These are phyloP conservation scores for Clohesyomyces aquaticus DNA, from an alignment of 495 filamentous ascomycete species.

Conservation along the genomic window DNA sequence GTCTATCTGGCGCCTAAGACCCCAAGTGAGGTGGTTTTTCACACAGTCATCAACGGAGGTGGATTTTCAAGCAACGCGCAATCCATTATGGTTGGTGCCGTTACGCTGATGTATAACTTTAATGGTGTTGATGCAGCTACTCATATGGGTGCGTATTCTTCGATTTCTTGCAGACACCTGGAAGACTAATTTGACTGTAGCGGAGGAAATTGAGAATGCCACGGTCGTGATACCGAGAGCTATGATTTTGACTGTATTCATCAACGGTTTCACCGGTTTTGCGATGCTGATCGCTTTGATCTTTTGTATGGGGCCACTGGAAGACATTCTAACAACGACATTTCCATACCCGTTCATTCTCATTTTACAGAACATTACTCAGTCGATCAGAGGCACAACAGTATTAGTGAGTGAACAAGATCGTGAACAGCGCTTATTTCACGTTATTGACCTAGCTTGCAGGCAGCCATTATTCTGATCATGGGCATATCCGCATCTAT, in stretches of 20 bases:
- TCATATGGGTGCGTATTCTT: conserved; percentile 31
- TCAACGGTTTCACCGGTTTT: conserved; percentile 19
- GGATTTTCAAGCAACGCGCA: conserved; percentile 12
- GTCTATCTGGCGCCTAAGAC: conserved; percentile 27
- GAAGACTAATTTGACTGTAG: conserved; percentile 3
- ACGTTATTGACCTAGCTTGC: neutral
- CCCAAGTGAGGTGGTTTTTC: conserved; percentile 4
- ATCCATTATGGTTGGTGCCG: conserved; percentile 13
- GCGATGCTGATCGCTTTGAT: conserved; percentile 22
- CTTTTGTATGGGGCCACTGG: conserved; percentile 18
- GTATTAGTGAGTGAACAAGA: conserved; percentile 9
- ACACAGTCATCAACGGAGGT: conserved; percentile 20
- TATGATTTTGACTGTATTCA: conserved; percentile 12
- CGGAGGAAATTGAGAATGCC: conserved; percentile 32
- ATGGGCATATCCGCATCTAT: neutral
- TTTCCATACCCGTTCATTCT: conserved; percentile 19
- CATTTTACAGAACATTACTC: conserved; percentile 6
- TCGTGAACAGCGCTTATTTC: neutral
- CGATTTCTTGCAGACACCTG: no score
- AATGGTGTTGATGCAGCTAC: conserved; percentile 15
- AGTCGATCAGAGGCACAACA: conserved; percentile 4
- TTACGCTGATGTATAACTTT: conserved; percentile 5
- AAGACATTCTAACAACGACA: conserved; percentile 7
- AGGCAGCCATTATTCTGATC: conserved; percentile 18
- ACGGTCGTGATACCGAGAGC: conserved; percentile 9